phyloP scores from a whole-genome alignment of 495 filamentous ascomycete species.

The Annulohypoxylon maeteangense region DNA sequence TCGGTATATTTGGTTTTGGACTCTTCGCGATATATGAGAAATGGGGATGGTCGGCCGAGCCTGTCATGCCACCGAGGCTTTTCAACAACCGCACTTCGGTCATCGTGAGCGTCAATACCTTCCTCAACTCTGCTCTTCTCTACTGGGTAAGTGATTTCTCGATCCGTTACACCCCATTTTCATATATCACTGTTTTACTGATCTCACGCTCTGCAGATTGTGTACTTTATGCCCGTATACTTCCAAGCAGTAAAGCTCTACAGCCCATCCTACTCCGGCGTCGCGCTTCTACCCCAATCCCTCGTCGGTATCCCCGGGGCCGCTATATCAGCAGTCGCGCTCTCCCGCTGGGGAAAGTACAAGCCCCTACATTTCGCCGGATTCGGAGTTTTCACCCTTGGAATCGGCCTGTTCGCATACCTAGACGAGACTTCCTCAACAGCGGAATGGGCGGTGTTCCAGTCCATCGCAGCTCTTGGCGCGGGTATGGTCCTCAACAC shows the following conservation, averaged over 20 bases:
- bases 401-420: constrained; percentile 1
- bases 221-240: constrained; percentile 61
- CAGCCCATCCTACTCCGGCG: constrained; percentile 47
- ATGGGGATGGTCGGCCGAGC: constrained; percentile 22
- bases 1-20: constrained; percentile 40
- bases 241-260: constrained; percentile 54
- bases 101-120: constrained; percentile 30
- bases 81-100: constrained; percentile 45
- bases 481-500: constrained; percentile 47
- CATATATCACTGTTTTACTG: background rate
- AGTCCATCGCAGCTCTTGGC: constrained; percentile 41
- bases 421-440: constrained; percentile 37
- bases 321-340: constrained; percentile 42
- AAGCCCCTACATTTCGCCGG: background rate
- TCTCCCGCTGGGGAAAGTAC: constrained; percentile 52
- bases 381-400: background rate
- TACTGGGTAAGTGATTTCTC: constrained; percentile 42
- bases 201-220: background rate
- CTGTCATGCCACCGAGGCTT: constrained; percentile 40
- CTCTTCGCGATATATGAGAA: constrained; percentile 33
- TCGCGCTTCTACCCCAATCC: constrained; percentile 51
- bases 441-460: constrained; percentile 44
- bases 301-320: constrained; percentile 47
- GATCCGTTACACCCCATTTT: background rate
- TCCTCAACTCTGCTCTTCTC: constrained; percentile 21